Evolutionary conservation across 352 stramenopile genomes (phyloP), one percentile per base, ranked within the genome.

Genomic region (Phytophthora foliorum): DNA sequence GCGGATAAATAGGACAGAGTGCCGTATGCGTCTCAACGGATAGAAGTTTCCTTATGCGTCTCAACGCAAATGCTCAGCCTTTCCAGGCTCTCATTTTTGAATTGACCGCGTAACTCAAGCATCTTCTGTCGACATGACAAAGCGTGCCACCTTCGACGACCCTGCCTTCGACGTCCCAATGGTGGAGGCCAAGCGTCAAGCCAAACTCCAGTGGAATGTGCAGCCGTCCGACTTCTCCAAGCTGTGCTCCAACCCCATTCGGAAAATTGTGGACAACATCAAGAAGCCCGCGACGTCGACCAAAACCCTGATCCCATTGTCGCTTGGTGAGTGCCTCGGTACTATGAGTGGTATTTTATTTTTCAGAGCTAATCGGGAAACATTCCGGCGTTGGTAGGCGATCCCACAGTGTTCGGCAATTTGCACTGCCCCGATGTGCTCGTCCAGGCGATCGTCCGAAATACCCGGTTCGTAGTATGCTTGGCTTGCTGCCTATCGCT

Each of bases 221-320:
- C 74, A 79, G 62, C 72, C 85, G 54, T 93, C 85, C 55, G 80
- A 89, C 44, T 87, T 93, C 42, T 88, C 85, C n/a, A 80, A 78
- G 56, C 69, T 83, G 24, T 90, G 76, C 53, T 61, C 80, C 22
- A 99, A 99, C 80, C 95, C 94, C 10, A 98, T 99, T 66, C 88
- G 95, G 36, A 94, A 96, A 46, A 98, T 98, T 66, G 92, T 99
- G 17, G 95, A 98, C 83, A 93, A 91, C 66, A 97, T 99, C 77
- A 93, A 98, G 77, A 95, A 93, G 41, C 89, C 87, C 14, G 69
- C 89, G 53, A 91, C 90, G 51, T 80, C 93, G 54, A 82, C 89
- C 38, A 98, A 98, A 75, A 71, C 88, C 46, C 81, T 97, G 54
- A 98, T 98, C 60, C 95, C 92, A 38, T 86, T 98, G 31, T 98